phyloP scores from a whole-genome alignment of 148 eudicot genomes.

The Amaranthus hypochondriacus region DNA sequence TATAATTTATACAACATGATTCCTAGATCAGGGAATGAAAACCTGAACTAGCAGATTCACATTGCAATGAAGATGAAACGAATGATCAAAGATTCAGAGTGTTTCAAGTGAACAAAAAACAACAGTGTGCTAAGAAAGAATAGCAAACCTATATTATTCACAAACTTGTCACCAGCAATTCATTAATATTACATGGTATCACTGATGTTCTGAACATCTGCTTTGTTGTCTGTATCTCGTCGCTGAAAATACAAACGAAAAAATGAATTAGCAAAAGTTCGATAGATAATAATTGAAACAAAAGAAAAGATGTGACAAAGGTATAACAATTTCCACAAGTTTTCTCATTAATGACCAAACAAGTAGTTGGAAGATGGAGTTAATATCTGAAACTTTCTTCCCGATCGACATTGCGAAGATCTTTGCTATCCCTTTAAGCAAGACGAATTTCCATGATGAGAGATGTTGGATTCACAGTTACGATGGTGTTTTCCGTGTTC shows the following conservation, averaged over 20 bases:
- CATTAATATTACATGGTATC: not conserved
- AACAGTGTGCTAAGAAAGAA: not conserved
- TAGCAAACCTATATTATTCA: not conserved
- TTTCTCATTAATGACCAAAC: too few species aligned
- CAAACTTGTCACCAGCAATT: not conserved
- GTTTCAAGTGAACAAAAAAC: not conserved
- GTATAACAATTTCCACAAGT: too few species aligned
- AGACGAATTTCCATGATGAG: too few species aligned
- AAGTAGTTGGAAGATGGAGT: too few species aligned
- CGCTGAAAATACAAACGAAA: constrained; percentile 19
- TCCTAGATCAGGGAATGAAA: not conserved
- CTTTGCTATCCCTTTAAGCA: too few species aligned
- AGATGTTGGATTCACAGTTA: too few species aligned
- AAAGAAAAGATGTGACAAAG: too few species aligned
- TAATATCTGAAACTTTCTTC: too few species aligned
- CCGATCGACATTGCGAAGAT: too few species aligned
- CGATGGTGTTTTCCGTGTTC: too few species aligned
- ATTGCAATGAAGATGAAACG: not conserved
- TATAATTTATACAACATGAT: not conserved
- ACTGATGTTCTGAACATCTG: constrained; percentile 15
- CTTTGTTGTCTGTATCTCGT: constrained; percentile 13
- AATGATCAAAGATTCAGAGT: not conserved
- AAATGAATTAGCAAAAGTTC: not conserved
- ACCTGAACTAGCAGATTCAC: not conserved
- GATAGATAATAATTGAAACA: not conserved